Evolutionary conservation across 805 yeast species (phyloP).

Genomic region (Wickerhamomyces strasburgensis): DNA sequence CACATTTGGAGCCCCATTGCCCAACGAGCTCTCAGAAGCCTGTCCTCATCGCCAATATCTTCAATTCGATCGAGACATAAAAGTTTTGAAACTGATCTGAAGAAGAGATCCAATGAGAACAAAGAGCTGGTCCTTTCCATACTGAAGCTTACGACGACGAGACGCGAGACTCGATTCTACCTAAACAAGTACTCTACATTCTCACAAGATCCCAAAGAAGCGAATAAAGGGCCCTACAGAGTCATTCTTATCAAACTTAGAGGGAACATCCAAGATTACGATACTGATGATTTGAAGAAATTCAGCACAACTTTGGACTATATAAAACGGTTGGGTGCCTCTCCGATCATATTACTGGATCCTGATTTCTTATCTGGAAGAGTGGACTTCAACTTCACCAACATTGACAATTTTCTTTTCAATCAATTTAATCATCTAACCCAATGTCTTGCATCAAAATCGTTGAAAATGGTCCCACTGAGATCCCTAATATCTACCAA

Average conservation of each 20-base stretch:
- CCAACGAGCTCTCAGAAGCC: too few species aligned
- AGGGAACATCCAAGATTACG: conserved; percentile 19
- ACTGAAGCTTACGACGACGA: conserved; percentile 85
- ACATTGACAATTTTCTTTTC: conserved; percentile 14
- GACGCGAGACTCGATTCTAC: conserved; percentile 84
- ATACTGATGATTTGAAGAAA: conserved; percentile 9
- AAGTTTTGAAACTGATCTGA: conserved; percentile 6
- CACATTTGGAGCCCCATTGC: too few species aligned
- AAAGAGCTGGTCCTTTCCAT: conserved; percentile 78
- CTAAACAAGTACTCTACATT: conserved; percentile 57
- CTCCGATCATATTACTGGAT: conserved; percentile 20
- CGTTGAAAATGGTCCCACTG: conserved; percentile 15
- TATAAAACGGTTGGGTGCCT: conserved; percentile 19
- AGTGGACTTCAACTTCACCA: conserved; percentile 12
- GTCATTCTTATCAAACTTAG: conserved; percentile 25
- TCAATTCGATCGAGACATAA: too few species aligned
- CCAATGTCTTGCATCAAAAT: conserved; percentile 4
- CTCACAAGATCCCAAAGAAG: conserved; percentile 13
- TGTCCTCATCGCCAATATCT: too few species aligned
- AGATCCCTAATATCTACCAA: conserved; percentile 12
- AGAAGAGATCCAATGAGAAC: conserved; percentile 36
- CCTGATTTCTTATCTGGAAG: conserved; percentile 21
- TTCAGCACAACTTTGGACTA: conserved; percentile 20
- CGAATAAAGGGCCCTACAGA: conserved; percentile 15
- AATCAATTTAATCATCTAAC: conserved; percentile 19